Base-by-base conservation (phyloP, 2,329 filamentous ascomycete genomes). In the Didymella segeticola region DNA sequence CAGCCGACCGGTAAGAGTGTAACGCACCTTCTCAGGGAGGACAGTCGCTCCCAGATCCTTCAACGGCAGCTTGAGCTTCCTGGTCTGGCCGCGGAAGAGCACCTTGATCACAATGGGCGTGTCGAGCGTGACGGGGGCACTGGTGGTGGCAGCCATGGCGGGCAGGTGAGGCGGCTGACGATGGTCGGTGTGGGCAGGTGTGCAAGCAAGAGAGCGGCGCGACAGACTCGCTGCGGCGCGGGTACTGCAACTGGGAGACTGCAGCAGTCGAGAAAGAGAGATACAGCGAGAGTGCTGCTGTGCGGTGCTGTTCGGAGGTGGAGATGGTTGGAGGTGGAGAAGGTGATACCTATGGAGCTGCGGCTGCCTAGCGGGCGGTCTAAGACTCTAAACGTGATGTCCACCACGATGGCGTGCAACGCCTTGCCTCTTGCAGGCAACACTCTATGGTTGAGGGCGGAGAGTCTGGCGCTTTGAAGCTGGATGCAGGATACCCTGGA, bases 41-140 rank as follows among this genome's bases (percentile, higher is more conserved):
- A 86, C 82, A 60, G 80, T 81, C 43, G 89, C 86, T 59, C 86
- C 86, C 51, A 98, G 87, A 64, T 98, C 93, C 72, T 88, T 87
- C 70, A 98, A 84, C 50, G 91, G 89, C 61, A 98, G 83, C 83
- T 96, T 97, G 80, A 96, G 90, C 67, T 92, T 89, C 69, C 89
- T 87, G 68, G 87, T 89, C 68, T 78, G 80, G 55, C 90, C 90
- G 70, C 92, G 86, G 70, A 89, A 86, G 69, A 86, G 84, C 71
- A 96, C 83, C 81, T 98, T 98, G 79, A 97, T 81, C 62, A 89
- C 91, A 77, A 98, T 89, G 61, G 85, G 80, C 46, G 89, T 91
- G 58, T 92, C 89, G 50, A 86, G 83, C 46, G 78, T 81, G 52
- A 84, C 80, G 33, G 80, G 76, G 51, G 77, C 70, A 57, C 76